phyloP scores from a whole-genome alignment of 1,284 basidiomycete species.

The Coniferiporia sulphurascens region DNA sequence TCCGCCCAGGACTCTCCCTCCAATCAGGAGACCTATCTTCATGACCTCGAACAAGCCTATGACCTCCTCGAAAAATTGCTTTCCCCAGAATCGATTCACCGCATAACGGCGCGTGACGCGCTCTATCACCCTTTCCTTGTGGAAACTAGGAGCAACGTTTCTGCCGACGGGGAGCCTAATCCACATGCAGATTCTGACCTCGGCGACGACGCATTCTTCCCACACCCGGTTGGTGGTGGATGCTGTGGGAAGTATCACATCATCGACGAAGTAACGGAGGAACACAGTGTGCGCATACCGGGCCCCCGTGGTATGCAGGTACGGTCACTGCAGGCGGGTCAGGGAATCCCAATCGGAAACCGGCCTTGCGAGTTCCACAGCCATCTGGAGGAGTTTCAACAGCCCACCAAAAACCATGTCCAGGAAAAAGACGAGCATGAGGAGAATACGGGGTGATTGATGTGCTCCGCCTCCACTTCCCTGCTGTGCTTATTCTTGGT shows the following conservation, averaged over 20 bases:
- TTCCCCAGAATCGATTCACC: slow-evolving; percentile 67
- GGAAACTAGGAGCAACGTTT: slow-evolving; percentile 19
- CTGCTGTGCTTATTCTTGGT: background rate
- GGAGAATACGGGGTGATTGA: background rate
- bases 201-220: slow-evolving; percentile 61
- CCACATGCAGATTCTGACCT: slow-evolving; percentile 27
- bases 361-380: slow-evolving; percentile 67
- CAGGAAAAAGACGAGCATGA: background rate
- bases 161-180: slow-evolving; percentile 17
- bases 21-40: slow-evolving; percentile 39
- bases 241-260: slow-evolving; percentile 57
- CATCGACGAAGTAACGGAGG: slow-evolving; percentile 50
- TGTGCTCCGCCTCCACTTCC: background rate
- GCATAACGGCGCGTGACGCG: slow-evolving; percentile 72
- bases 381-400: slow-evolving; percentile 7
- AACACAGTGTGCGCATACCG: slow-evolving; percentile 43
- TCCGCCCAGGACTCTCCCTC: slow-evolving; percentile 39
- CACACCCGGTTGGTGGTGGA: slow-evolving; percentile 62
- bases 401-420: background rate
- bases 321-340: slow-evolving; percentile 48
- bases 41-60: slow-evolving; percentile 62
- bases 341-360: slow-evolving; percentile 65
- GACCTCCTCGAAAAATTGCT: slow-evolving; percentile 71
- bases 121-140: slow-evolving; percentile 75
- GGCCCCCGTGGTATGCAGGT: slow-evolving; percentile 31